Evolutionary conservation across 2,329 filamentous ascomycete species (phyloP).

Genomic region (Penicillium corylophilum): DNA sequence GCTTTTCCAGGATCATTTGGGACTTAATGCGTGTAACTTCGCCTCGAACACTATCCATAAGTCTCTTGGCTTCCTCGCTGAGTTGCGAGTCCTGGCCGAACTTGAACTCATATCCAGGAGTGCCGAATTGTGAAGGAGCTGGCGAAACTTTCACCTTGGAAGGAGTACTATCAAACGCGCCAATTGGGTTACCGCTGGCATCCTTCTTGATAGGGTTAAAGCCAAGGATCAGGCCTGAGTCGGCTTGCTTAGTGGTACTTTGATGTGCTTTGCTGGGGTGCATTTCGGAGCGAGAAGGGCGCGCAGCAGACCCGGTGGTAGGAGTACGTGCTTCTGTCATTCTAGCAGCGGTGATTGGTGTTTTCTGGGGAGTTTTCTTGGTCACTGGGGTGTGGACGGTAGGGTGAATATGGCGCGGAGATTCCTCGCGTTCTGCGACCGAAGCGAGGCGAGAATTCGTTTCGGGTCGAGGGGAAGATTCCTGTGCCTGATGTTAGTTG

Average conservation of each 20-base stretch:
- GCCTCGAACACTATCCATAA: constrained; percentile 67
- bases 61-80: constrained; percentile 52
- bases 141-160: constrained; percentile 40
- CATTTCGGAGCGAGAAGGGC: constrained; percentile 79
- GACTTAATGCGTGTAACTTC: constrained; percentile 71
- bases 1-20: constrained; percentile 62
- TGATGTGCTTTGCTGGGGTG: constrained; percentile 80
- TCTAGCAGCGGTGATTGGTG: constrained; percentile 28
- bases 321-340: constrained; percentile 33
- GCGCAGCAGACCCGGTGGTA: constrained; percentile 60
- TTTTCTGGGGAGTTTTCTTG: constrained; percentile 23
- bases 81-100: constrained; percentile 48
- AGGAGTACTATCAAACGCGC: constrained; percentile 38
- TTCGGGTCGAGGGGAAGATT: constrained; percentile 22
- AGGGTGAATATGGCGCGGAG: constrained; percentile 34
- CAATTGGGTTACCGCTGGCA: constrained; percentile 34
- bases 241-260: constrained; percentile 70
- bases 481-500: constrained; percentile 16
- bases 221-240: constrained; percentile 77
- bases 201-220: constrained; percentile 69
- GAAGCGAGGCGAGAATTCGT: constrained; percentile 39
- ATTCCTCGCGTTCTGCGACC: constrained; percentile 50
- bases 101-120: constrained; percentile 49
- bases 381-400: constrained; percentile 25
- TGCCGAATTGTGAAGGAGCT: constrained; percentile 37